These are phyloP conservation scores for Aspergillus brunneoviolaceus DNA, from an alignment of 2,329 filamentous ascomycete genomes.

Conservation along the genomic window DNA sequence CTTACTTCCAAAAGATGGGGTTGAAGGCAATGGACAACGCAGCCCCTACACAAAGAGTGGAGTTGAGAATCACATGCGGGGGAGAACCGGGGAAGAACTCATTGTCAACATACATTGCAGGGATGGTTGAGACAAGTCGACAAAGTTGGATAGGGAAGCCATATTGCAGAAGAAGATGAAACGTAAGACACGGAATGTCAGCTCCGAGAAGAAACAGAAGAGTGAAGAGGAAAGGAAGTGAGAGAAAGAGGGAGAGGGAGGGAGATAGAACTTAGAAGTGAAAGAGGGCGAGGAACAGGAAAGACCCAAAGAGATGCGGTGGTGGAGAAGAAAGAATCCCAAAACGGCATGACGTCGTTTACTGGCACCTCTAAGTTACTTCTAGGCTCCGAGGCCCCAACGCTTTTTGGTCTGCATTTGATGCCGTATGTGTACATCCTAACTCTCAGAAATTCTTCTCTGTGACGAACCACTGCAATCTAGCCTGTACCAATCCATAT, in stretches of 20 bases:
- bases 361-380: not conserved
- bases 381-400: not conserved
- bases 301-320: constrained; percentile 1
- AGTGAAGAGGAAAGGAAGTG: constrained; percentile 12
- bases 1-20: constrained; percentile 99
- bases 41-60: constrained; percentile 60
- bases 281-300: not conserved
- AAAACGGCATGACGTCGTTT: constrained; percentile 17
- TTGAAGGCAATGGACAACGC: constrained; percentile 86
- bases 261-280: not conserved
- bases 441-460: too few species aligned
- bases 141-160: constrained; percentile 39
- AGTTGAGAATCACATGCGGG: constrained; percentile 31
- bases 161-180: constrained; percentile 23
- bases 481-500: too few species aligned
- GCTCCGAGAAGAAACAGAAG: constrained; percentile 2
- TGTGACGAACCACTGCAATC: too few species aligned
- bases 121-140: constrained; percentile 68
- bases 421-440: too few species aligned
- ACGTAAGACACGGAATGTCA: constrained; percentile 3
- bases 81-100: not conserved
- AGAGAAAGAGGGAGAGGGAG: constrained; percentile 1
- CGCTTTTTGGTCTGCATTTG: not conserved
- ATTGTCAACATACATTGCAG: constrained; percentile 57
- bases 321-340: constrained; percentile 3